Conservation (phyloP, 225 moss, liverwort and hornwort species). For the Antitrichia curtipendula region DNA sequence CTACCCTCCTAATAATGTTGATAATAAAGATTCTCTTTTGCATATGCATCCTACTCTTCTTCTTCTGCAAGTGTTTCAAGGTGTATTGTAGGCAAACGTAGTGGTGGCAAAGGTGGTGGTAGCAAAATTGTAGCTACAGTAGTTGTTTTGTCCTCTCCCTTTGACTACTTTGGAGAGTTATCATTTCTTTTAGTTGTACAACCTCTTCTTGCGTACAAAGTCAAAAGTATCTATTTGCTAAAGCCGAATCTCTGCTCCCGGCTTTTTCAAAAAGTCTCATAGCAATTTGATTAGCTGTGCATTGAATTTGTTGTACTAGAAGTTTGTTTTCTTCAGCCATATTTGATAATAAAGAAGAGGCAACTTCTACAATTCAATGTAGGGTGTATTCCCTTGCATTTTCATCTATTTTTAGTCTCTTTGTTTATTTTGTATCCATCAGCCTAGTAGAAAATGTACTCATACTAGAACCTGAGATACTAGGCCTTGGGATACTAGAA, state of each 20-base stretch:
- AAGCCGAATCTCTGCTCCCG: not conserved
- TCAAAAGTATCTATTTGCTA: not conserved
- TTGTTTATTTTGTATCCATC: not conserved
- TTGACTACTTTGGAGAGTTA: fast-evolving
- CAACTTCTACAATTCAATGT: fast-evolving
- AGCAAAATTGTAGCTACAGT: not conserved
- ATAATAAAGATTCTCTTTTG: not conserved
- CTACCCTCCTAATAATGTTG: not conserved
- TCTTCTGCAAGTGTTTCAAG: no score
- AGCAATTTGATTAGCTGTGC: not conserved
- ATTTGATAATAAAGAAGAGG: not conserved
- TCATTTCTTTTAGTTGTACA: not conserved
- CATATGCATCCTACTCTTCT: no score
- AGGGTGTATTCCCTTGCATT: not conserved
- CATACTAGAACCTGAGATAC: no score
- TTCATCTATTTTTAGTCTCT: not conserved
- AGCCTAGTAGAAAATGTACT: fast-evolving
- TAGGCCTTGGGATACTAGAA: no score
- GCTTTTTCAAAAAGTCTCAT: not conserved
- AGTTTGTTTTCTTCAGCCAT: not conserved
- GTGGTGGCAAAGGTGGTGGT: no score
- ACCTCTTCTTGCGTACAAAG: no score
- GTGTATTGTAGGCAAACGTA: no score
- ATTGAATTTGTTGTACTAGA: not conserved
- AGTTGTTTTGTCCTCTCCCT: not conserved